These are phyloP conservation scores for Kwoniella mangroviensis DNA, from an alignment of 768 basidiomycete genomes.

Conservation along the genomic window DNA sequence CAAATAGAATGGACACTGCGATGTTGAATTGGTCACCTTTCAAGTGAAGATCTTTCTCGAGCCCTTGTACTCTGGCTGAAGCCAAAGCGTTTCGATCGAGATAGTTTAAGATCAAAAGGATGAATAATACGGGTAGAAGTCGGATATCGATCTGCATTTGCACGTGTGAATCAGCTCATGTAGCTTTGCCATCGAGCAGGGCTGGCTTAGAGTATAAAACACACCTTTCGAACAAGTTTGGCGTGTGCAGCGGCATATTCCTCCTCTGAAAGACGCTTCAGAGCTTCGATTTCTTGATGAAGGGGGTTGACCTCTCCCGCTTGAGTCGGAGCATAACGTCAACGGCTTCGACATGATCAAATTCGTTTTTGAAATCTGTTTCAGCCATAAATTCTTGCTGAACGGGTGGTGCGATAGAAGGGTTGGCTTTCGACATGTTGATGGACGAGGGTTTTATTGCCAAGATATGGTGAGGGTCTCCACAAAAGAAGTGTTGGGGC, in stretches of 20 bases:
- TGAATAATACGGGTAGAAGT: slow-evolving; percentile 36
- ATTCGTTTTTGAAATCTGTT: slow-evolving; percentile 21
- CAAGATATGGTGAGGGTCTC: neutral
- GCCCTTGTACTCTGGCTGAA: slow-evolving; percentile 45
- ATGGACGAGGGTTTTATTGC: neutral
- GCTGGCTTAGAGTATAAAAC: neutral
- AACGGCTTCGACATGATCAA: slow-evolving; percentile 20
- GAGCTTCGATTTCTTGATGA: slow-evolving; percentile 26
- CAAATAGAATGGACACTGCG: slow-evolving; percentile 48
- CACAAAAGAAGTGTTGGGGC: neutral
- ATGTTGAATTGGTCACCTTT: slow-evolving; percentile 37
- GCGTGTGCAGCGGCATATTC: slow-evolving; percentile 26
- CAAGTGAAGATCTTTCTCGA: slow-evolving; percentile 44
- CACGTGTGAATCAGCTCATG: neutral
- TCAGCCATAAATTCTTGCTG: slow-evolving; percentile 9
- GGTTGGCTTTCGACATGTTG: slow-evolving; percentile 2
- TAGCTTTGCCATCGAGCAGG: too few species aligned
- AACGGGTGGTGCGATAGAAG: neutral
- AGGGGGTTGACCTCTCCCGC: slow-evolving; percentile 5
- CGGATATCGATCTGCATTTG: slow-evolving; percentile 33
- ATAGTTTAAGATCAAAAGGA: slow-evolving; percentile 40
- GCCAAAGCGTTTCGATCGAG: slow-evolving; percentile 46
- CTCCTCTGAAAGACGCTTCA: slow-evolving; percentile 21
- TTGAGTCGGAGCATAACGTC: neutral
- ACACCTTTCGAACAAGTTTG: slow-evolving; percentile 41